Evolutionary conservation across 2,329 filamentous ascomycete species (phyloP).

Genomic region (Ceratocystiopsis brevicomis): DNA sequence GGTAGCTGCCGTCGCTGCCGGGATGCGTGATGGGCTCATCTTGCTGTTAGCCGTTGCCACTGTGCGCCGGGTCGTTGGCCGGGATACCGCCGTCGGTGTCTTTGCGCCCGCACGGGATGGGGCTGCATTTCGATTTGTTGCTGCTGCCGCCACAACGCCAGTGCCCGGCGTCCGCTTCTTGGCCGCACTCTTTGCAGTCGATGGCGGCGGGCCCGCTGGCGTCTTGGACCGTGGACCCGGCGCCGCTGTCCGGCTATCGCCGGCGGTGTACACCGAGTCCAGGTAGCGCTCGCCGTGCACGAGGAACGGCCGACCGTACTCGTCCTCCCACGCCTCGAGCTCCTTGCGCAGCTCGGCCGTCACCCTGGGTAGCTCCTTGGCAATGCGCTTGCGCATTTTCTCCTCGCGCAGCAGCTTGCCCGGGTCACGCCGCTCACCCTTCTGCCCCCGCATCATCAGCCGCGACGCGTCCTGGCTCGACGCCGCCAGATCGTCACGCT

Average conservation of each 20-base stretch:
- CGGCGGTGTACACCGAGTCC: slow-evolving; percentile 51
- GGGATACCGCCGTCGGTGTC: slow-evolving; percentile 30
- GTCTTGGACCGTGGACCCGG: slow-evolving; percentile 56
- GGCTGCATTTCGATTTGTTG: slow-evolving; percentile 4
- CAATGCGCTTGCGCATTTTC: slow-evolving; percentile 94
- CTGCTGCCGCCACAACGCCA: neutral
- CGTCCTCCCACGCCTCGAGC: slow-evolving; percentile 80
- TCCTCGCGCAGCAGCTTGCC: slow-evolving; percentile 87
- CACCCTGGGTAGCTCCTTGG: slow-evolving; percentile 88
- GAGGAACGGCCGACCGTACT: slow-evolving; percentile 81
- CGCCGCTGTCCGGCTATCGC: slow-evolving; percentile 12
- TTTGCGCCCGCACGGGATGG: slow-evolving; percentile 27
- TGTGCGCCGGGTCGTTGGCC: no score
- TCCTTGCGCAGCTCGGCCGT: slow-evolving; percentile 63
- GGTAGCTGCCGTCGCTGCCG: slow-evolving; percentile 19
- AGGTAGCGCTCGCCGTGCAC: slow-evolving; percentile 86
- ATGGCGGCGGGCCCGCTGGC: slow-evolving; percentile 28
- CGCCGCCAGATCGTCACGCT: slow-evolving; percentile 70
- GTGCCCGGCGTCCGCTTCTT: slow-evolving; percentile 9
- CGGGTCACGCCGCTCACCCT: slow-evolving; percentile 86
- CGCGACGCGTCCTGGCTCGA: slow-evolving; percentile 92
- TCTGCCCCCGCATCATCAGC: slow-evolving; percentile 75
- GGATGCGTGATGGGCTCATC: slow-evolving; percentile 48
- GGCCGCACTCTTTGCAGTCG: slow-evolving; percentile 1
- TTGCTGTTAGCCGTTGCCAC: slow-evolving; percentile 14